Conservation (phyloP, 495 filamentous ascomycete species). For the Xylaria bambusicola region DNA sequence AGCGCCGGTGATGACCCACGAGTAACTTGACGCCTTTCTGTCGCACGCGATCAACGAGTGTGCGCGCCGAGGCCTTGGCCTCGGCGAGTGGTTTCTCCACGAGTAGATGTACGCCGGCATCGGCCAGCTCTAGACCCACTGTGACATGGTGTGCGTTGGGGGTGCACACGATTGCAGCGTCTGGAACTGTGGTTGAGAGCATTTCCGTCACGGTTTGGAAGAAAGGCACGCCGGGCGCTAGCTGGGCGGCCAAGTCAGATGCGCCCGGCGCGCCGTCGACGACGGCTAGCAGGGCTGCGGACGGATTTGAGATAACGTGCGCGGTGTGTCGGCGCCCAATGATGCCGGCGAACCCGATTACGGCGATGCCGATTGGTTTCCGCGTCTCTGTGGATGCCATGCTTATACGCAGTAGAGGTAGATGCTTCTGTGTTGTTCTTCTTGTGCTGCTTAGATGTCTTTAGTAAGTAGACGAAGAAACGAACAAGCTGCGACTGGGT, state of each 20-base stretch:
- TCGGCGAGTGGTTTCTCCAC: constrained; percentile 61
- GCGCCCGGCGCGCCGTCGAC: constrained; percentile 39
- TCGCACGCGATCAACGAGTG: constrained; percentile 22
- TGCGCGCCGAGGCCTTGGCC: constrained; percentile 36
- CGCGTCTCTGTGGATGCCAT: constrained; percentile 18
- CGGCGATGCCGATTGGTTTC: constrained; percentile 35
- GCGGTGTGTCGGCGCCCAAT: constrained; percentile 61
- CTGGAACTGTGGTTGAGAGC: constrained; percentile 43
- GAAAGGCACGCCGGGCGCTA: constrained; percentile 29
- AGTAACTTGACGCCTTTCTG: constrained; percentile 46
- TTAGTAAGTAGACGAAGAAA: no score
- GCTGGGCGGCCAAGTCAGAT: neutral
- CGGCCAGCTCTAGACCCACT: constrained; percentile 51
- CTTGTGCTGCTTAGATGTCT: no score
- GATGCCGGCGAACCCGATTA: constrained; percentile 56
- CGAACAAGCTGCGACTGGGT: no score
- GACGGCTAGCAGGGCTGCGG: constrained; percentile 50
- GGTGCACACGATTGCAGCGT: constrained; percentile 62
- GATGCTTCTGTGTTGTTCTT: no score
- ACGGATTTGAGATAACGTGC: constrained; percentile 48
- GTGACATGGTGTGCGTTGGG: constrained; percentile 61
- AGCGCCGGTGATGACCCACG: constrained; percentile 62
- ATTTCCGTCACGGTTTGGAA: constrained; percentile 45
- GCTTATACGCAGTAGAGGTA: neutral
- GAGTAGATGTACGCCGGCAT: constrained; percentile 54